Evolutionary conservation across 2,329 filamentous ascomycete species (phyloP).

Genomic region (Orbilia quercus): DNA sequence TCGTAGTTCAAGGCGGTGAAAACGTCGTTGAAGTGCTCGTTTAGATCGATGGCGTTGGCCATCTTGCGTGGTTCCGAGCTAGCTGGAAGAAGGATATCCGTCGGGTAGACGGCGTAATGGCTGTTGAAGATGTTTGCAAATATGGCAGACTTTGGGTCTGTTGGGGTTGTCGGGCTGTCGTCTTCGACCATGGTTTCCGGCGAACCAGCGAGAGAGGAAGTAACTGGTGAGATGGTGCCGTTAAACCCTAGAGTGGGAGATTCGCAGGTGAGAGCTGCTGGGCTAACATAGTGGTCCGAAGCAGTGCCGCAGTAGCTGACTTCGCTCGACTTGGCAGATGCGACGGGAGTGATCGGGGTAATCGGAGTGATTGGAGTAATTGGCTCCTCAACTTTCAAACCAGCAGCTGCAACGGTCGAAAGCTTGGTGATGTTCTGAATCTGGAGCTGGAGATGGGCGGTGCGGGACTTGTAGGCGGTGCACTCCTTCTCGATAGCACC

Average conservation of each 20-base stretch:
- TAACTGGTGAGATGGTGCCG: slow-evolving; percentile 30
- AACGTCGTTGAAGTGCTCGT: slow-evolving; percentile 46
- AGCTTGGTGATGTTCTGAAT: slow-evolving; percentile 38
- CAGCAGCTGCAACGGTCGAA: slow-evolving; percentile 19
- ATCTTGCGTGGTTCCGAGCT: slow-evolving; percentile 45
- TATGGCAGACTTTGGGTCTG: slow-evolving; percentile 23
- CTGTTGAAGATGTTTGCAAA: slow-evolving; percentile 32
- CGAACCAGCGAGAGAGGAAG: slow-evolving; percentile 47
- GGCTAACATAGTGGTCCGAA: slow-evolving; percentile 40
- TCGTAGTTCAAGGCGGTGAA: slow-evolving; percentile 51
- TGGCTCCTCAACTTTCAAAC: slow-evolving; percentile 35
- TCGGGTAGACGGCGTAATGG: slow-evolving; percentile 30
- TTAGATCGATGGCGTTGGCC: slow-evolving; percentile 35
- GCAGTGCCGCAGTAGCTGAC: not conserved
- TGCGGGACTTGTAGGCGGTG: slow-evolving; percentile 33
- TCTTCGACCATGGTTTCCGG: slow-evolving; percentile 48
- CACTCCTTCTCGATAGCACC: slow-evolving; percentile 38
- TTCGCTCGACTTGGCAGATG: no score
- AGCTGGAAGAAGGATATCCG: slow-evolving; percentile 39
- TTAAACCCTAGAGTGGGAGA: slow-evolving; percentile 29
- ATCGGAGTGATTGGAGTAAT: slow-evolving; percentile 35
- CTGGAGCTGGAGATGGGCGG: slow-evolving; percentile 37
- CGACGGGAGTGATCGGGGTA: slow-evolving; percentile 31
- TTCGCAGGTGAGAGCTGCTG: slow-evolving; percentile 46
- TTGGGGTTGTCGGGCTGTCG: slow-evolving; percentile 44